A percentile compares a stretch with the other conserved stretches of the same genome.
Evolutionary conservation across 352 stramenopile species (phyloP).

Genomic region (Pythium aphanidermatum): DNA sequence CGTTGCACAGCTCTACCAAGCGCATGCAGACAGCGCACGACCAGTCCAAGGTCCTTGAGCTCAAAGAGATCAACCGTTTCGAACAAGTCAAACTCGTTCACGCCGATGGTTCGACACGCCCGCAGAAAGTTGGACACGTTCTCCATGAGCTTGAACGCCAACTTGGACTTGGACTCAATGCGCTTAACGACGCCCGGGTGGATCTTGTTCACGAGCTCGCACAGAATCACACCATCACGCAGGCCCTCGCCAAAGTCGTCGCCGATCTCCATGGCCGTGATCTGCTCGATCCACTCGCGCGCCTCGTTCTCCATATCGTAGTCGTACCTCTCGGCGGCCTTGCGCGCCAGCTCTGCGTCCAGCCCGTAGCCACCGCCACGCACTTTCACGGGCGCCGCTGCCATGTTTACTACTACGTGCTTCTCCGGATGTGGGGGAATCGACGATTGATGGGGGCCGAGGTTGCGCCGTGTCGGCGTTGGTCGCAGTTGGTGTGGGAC

Average conservation of each 20-base stretch:
- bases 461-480: too few relatives aligned
- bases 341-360: slow-evolving; percentile 84
- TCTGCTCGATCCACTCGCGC: slow-evolving; percentile 78
- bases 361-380: slow-evolving; percentile 83
- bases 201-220: slow-evolving; percentile 79
- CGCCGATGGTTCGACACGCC: slow-evolving; percentile 75
- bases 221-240: slow-evolving; percentile 78
- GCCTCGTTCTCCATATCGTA: slow-evolving; percentile 83
- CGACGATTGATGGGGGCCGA: too few relatives aligned
- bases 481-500: too few relatives aligned
- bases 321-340: slow-evolving; percentile 85
- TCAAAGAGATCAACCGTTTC: slow-evolving; percentile 89
- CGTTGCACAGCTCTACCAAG: slow-evolving; percentile 71
- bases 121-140: slow-evolving; percentile 85
- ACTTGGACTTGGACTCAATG: slow-evolving; percentile 79
- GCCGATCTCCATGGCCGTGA: slow-evolving; percentile 71
- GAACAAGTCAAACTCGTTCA: slow-evolving; percentile 89
- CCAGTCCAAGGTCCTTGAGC: slow-evolving; percentile 79
- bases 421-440: too few relatives aligned
- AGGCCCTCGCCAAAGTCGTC: slow-evolving; percentile 76
- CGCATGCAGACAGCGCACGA: slow-evolving; percentile 75
- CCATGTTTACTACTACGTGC: too few relatives aligned
- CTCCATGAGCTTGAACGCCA: slow-evolving; percentile 93
- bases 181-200: slow-evolving; percentile 52
- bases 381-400: slow-evolving; percentile 44